phyloP scores from a whole-genome alignment of 78 protist genomes.

The Dictyostelium purpureum region DNA sequence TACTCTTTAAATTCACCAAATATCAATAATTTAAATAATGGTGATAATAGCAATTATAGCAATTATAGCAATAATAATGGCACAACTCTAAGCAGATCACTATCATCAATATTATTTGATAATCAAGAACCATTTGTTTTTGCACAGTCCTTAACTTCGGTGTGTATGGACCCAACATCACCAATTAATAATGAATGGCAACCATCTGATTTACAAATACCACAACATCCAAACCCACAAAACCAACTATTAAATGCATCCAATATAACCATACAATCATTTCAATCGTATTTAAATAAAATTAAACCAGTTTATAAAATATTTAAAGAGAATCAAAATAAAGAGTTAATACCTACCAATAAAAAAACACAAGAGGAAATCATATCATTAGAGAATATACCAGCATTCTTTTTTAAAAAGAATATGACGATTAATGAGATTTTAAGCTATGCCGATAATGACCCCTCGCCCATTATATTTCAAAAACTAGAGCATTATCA shows the following conservation, averaged over 20 bases:
- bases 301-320: conserved; percentile 16
- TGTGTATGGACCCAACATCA: conserved; percentile 52
- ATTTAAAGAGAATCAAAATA: conserved; percentile 20
- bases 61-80: neutral
- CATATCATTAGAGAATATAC: conserved; percentile 50
- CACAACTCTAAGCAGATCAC: neutral
- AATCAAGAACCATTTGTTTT: conserved; percentile 60
- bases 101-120: conserved; percentile 47
- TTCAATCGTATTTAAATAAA: neutral
- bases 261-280: neutral
- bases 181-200: conserved; percentile 61
- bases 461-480: conserved; percentile 62
- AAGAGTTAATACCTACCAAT: conserved; percentile 49
- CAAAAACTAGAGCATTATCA: conserved; percentile 69
- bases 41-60: neutral
- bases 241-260: neutral
- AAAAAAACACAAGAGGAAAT: conserved; percentile 64
- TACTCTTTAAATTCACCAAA: too few species aligned
- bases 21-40: neutral
- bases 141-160: conserved; percentile 65
- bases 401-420: conserved; percentile 62
- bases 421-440: conserved; percentile 18
- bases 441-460: conserved; percentile 49
- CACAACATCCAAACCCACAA: neutral
- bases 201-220: conserved; percentile 24